Base-by-base conservation (phyloP, 768 basidiomycete species). In the Suillus occidentalis region DNA sequence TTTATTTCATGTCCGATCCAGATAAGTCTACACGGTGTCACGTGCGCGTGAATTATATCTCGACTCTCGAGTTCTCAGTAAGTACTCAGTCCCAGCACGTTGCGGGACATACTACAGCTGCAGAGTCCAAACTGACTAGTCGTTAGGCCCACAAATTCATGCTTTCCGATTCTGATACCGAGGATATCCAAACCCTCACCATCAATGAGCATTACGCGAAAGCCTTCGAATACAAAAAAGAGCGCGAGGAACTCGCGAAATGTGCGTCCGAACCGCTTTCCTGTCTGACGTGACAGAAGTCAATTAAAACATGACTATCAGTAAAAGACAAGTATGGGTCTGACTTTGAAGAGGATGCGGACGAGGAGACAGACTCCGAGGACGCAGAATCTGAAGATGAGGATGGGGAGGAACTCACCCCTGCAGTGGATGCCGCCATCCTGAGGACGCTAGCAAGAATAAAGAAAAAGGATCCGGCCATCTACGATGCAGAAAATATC, bases 381-480 rank as follows among this genome's bases (percentile, higher is more conserved):
- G 84, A 85, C 36, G 89, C 86, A 50, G 92, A 94, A 70, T 87
- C 87, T 2, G 96, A 99, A 73, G 96, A 99, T 73, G 92, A 95
- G 72, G 92, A 97, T 64, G 97, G 95, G 16, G 94, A 94, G 69
- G 93, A 98, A 74, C 85, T 99, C 60, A 99, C 96, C 0, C 95
- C 95, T 5, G 89, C 89, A 0, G 87, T 98, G 59, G 97, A 98
- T 71, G 97, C 89, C 52, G 97, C 97, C 22, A 97, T 99, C 70
- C 83, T 99, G 47, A 83, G 94, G 57, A 99, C 95, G 1, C 82
- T 99, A 10, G 92, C 90, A 0, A 85, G 89, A 69, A 97, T 99
- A 63, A 86, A 87, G 73, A 83, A 84, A 62, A 90, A 85, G 69
- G 94, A 96, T 73, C 94, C 95, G 0, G 84, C 80, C 0, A 97